Evolutionary conservation across 1,284 basidiomycete genomes (phyloP).

Genomic region (Malassezia furfur): DNA sequence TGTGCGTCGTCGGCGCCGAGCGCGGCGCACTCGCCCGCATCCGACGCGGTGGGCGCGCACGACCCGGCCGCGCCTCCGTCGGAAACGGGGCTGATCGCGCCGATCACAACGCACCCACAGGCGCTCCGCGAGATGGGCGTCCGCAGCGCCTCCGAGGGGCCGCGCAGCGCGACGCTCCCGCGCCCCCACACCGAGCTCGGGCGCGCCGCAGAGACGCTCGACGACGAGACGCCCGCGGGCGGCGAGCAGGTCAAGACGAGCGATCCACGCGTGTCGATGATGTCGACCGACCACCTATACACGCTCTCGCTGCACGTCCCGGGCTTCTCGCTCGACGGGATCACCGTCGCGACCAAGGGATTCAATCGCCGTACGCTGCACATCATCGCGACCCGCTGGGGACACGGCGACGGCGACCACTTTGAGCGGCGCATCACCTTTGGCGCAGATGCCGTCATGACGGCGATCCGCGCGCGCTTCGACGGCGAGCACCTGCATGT

Average conservation of each 20-base stretch:
- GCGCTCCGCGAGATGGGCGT: background rate
- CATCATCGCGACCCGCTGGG: slow-evolving; percentile 41
- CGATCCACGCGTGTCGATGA: slow-evolving; percentile 14
- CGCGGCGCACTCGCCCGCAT: background rate
- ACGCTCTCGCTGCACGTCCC: slow-evolving; percentile 27
- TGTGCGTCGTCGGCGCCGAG: background rate
- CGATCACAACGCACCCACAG: background rate
- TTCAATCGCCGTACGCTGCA: slow-evolving; percentile 36
- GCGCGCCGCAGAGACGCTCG: too few species aligned
- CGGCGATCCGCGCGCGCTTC: slow-evolving; percentile 15
- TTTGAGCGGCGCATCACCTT: slow-evolving; percentile 42
- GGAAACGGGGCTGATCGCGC: background rate
- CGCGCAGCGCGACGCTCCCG: background rate
- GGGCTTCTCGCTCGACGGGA: slow-evolving; percentile 35
- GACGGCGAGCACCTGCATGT: slow-evolving; percentile 7
- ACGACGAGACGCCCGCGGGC: background rate
- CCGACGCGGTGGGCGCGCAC: background rate
- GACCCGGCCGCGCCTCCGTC: background rate
- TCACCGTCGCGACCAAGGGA: slow-evolving; percentile 40
- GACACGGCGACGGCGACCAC: slow-evolving; percentile 26
- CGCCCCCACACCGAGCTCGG: background rate
- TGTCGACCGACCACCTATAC: slow-evolving; percentile 25
- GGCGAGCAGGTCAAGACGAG: background rate
- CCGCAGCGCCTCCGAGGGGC: background rate
- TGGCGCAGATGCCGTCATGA: slow-evolving; percentile 11